Evolutionary conservation across 176 grass and related monocot genomes (phyloP).

Genomic region (Aechmea fasciata): DNA sequence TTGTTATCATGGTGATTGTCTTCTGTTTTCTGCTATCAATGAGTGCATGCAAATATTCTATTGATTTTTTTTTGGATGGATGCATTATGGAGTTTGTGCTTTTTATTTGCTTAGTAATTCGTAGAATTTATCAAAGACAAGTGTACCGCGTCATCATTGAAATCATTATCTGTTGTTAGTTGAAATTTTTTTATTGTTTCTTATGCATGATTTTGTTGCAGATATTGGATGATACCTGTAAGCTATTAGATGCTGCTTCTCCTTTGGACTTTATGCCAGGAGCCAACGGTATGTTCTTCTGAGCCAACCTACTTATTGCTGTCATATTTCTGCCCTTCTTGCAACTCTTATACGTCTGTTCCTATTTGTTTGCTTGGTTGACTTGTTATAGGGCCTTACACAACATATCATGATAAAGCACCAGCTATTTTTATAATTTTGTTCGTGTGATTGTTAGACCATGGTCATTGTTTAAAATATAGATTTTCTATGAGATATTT

Average conservation of each 20-base stretch:
- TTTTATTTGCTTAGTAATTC: background rate
- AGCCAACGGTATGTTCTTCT: background rate
- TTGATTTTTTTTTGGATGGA: no score
- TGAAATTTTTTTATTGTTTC: background rate
- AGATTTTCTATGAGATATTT: no score
- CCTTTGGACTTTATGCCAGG: background rate
- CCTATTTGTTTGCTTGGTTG: no score
- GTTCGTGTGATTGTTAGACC: no score
- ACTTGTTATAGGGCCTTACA: no score
- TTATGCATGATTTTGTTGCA: background rate
- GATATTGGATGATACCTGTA: background rate
- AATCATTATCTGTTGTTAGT: background rate
- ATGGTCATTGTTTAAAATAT: no score
- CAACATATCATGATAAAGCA: no score
- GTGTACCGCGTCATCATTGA: background rate
- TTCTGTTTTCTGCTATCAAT: no score
- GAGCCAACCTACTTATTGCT: background rate
- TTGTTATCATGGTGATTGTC: no score
- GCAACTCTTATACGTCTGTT: background rate
- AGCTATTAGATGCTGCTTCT: background rate
- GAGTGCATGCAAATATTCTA: no score
- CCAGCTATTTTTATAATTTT: no score
- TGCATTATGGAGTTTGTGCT: background rate
- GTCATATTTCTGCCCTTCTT: background rate
- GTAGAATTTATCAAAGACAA: background rate